Percentiles rank a stretch among this genome's conserved stretches.
Conservation (phyloP, 192 early-diverging fungal genomes). For the Coemansia biformis region DNA sequence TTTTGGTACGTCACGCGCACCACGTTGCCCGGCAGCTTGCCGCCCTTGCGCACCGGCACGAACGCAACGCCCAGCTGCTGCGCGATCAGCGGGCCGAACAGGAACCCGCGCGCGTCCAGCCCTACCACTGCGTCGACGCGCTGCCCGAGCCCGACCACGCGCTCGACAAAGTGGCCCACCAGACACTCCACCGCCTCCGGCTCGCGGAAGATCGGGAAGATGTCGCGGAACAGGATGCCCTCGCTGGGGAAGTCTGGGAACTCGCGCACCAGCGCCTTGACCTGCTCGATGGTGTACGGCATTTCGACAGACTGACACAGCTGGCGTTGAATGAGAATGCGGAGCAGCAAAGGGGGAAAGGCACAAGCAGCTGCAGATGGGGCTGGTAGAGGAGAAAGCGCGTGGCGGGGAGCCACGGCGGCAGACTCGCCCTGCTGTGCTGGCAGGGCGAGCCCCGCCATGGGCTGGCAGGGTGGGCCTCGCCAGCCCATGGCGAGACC, state of each 20-base stretch:
- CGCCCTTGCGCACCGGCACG: slow-evolving; percentile 92
- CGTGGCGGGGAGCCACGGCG: too few species aligned
- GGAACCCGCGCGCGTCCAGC: slow-evolving; percentile 95
- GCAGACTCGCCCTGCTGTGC: too few species aligned
- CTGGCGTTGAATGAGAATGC: too few species aligned
- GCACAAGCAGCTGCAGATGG: too few species aligned
- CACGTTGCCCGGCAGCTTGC: slow-evolving; percentile 86
- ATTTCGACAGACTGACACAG: slow-evolving; percentile 12
- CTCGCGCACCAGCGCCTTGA: slow-evolving; percentile 48
- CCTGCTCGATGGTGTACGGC: slow-evolving; percentile 44
- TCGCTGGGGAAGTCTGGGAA: slow-evolving; percentile 77
- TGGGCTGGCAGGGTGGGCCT: too few species aligned
- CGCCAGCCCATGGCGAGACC: too few species aligned
- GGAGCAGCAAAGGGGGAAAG: neutral
- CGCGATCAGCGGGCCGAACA: slow-evolving; percentile 90
- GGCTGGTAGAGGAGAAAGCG: too few species aligned
- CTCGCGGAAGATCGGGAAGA: slow-evolving; percentile 95
- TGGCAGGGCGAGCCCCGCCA: too few species aligned
- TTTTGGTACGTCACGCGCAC: slow-evolving; percentile 74
- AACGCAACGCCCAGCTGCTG: slow-evolving; percentile 82
- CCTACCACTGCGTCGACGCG: slow-evolving; percentile 90
- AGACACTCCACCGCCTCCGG: slow-evolving; percentile 88
- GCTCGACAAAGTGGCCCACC: slow-evolving; percentile 80
- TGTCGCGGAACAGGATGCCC: slow-evolving; percentile 96
- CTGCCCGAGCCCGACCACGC: slow-evolving; percentile 60